These are phyloP conservation scores for Spirogloea muscicola DNA, from an alignment of 139 green algal genomes.

Conservation along the genomic window DNA sequence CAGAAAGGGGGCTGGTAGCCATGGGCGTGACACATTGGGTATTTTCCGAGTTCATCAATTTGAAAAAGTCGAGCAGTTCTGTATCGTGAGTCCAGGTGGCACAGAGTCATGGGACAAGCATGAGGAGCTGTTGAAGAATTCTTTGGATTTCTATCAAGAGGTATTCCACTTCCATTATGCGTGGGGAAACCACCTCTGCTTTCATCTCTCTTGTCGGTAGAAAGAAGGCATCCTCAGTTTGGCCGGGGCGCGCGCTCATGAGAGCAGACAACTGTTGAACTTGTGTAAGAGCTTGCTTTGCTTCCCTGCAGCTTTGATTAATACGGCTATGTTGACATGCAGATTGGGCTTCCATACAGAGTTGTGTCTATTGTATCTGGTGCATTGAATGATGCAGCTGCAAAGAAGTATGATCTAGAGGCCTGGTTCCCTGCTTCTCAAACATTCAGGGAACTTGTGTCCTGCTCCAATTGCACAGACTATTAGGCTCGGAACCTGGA, in stretches of 20 bases:
- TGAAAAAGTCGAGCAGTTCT: conserved; percentile 99
- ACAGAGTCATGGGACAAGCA: conserved; percentile 84
- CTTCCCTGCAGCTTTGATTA: too few species aligned
- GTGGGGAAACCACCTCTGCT: too few species aligned
- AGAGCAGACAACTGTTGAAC: too few species aligned
- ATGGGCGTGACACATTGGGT: conserved; percentile 85
- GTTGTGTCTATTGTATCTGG: conserved; percentile 97
- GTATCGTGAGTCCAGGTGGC: conserved; percentile 75
- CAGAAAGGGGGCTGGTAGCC: conserved; percentile 93
- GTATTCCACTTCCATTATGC: too few species aligned
- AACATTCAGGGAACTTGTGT: conserved; percentile 93
- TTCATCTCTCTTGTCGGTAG: too few species aligned
- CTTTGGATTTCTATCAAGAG: conserved; percentile 75
- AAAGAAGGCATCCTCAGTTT: too few species aligned
- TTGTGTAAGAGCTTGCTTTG: too few species aligned
- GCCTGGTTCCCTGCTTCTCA: conserved; percentile 94
- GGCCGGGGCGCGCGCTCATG: too few species aligned
- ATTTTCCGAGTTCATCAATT: conserved; percentile 96
- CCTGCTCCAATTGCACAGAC: conserved; percentile 96
- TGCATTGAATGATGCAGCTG: conserved; percentile 94
- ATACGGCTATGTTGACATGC: too few species aligned
- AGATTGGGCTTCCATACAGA: conserved; percentile 76
- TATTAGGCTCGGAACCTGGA: conserved; percentile 88
- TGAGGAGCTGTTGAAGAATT: conserved; percentile 96
- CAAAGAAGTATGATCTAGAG: conserved; percentile 99